A percentile compares a stretch with the other conserved stretches of the same genome.
Conservation (phyloP, 805 yeast genomes). For the Scheffersomyces stipitis region DNA sequence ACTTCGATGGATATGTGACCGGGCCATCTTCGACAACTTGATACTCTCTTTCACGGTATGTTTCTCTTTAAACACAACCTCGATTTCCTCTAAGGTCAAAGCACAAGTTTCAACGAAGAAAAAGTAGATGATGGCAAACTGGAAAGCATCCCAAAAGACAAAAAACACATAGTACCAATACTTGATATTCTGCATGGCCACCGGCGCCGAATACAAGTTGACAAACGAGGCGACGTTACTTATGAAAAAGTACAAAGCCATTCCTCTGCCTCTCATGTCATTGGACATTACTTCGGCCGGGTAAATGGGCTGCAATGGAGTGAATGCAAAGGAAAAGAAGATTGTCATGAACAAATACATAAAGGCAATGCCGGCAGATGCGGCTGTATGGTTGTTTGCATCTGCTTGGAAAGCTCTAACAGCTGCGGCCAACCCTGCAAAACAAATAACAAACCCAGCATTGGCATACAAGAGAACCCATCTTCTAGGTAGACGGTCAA, state of each 20-base stretch:
- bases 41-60: slow-evolving; percentile 2
- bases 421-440: background rate
- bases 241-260: slow-evolving; percentile 20
- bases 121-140: slow-evolving; percentile 26
- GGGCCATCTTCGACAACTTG: background rate
- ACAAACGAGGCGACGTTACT: slow-evolving; percentile 26
- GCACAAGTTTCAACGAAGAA: slow-evolving; percentile 18
- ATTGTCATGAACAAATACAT: slow-evolving; percentile 25
- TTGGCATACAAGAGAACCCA: slow-evolving; percentile 1
- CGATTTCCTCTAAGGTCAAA: background rate
- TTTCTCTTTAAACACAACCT: background rate
- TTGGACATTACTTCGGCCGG: slow-evolving; percentile 18
- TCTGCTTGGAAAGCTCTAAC: background rate
- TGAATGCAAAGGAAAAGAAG: slow-evolving; percentile 27
- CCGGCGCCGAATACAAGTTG: slow-evolving; percentile 20
- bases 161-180: slow-evolving; percentile 30
- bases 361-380: slow-evolving; percentile 25
- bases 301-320: slow-evolving; percentile 36
- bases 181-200: slow-evolving; percentile 28
- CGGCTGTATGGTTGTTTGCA: slow-evolving; percentile 6
- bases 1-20: background rate
- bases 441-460: slow-evolving; percentile 1
- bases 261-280: slow-evolving; percentile 6
- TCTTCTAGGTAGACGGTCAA: background rate
- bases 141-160: slow-evolving; percentile 26